phyloP scores from a whole-genome alignment of 495 filamentous ascomycete genomes.

The Cercophora sp. region DNA sequence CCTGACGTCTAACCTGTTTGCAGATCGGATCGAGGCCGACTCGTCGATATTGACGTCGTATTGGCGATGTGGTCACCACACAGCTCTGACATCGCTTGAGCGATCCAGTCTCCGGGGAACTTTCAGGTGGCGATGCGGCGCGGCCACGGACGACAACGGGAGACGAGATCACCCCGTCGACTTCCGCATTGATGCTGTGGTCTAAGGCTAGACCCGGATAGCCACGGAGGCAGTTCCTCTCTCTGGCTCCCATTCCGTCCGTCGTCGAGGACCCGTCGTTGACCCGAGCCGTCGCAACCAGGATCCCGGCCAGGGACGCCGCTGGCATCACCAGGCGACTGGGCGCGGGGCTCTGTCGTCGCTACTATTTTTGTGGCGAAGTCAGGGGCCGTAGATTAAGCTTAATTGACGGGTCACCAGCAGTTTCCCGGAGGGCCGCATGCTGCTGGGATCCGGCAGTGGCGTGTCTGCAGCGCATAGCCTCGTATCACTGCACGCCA shows the following conservation, averaged over 20 bases:
- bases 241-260: not conserved
- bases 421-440: constrained; percentile 11
- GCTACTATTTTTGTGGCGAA: constrained; percentile 39
- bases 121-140: not conserved
- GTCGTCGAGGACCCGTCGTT: not conserved
- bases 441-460: not conserved
- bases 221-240: constrained; percentile 7
- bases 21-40: constrained; percentile 23
- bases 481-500: not conserved
- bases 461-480: not conserved
- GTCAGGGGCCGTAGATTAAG: constrained; percentile 36
- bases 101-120: not conserved
- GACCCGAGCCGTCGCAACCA: constrained; percentile 3
- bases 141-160: not conserved
- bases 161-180: not conserved
- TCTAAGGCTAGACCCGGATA: constrained; percentile 15
- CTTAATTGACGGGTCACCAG: constrained; percentile 31
- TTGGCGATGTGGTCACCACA: constrained; percentile 10
- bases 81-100: constrained; percentile 14
- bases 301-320: not conserved
- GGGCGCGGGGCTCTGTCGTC: constrained; percentile 8
- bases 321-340: not conserved
- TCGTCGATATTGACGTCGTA: constrained; percentile 13
- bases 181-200: not conserved
- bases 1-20: constrained; percentile 9